These are phyloP conservation scores for Turnera subulata DNA, from an alignment of 345 rosid genomes.

Conservation along the genomic window DNA sequence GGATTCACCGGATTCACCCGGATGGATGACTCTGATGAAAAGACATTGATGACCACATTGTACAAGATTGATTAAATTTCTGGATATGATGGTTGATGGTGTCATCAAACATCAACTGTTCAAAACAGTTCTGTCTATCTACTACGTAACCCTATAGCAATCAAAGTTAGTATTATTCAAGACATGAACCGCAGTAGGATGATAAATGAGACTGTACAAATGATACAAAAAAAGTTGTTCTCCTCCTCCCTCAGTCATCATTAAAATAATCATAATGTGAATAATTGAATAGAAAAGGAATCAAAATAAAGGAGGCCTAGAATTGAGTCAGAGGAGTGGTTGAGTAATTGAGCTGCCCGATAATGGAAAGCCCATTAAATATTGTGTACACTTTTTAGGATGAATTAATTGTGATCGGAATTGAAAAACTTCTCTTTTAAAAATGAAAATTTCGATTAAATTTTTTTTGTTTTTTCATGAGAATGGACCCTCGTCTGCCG, in stretches of 20 bases:
- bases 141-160: slow-evolving; percentile 18
- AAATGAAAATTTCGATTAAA: too few relatives aligned
- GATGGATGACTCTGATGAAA: too few relatives aligned
- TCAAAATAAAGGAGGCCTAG: slow-evolving; percentile 46
- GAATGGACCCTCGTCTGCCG: slow-evolving; percentile 33
- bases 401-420: slow-evolving; percentile 6
- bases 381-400: slow-evolving; percentile 16
- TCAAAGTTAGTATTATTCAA: too few relatives aligned
- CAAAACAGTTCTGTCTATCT: slow-evolving; percentile 12
- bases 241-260: neutral
- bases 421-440: too few relatives aligned
- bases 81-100: slow-evolving; percentile 5
- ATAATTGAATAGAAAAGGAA: slow-evolving; percentile 55
- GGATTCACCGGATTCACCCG: slow-evolving; percentile 23
- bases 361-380: slow-evolving; percentile 41
- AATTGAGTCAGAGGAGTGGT: slow-evolving; percentile 85
- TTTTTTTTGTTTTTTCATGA: too few relatives aligned
- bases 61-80: neutral
- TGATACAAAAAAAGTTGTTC: slow-evolving; percentile 6
- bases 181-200: too few relatives aligned
- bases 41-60: too few relatives aligned
- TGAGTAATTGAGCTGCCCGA: slow-evolving; percentile 63
- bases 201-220: slow-evolving; percentile 11
- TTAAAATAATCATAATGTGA: slow-evolving; percentile 25
- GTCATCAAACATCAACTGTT: too few relatives aligned